Percentiles rank a stretch among this genome's conserved stretches.
Evolutionary conservation across 2,329 filamentous ascomycete genomes (phyloP).

Genomic region (Bipolaris victoriae): DNA sequence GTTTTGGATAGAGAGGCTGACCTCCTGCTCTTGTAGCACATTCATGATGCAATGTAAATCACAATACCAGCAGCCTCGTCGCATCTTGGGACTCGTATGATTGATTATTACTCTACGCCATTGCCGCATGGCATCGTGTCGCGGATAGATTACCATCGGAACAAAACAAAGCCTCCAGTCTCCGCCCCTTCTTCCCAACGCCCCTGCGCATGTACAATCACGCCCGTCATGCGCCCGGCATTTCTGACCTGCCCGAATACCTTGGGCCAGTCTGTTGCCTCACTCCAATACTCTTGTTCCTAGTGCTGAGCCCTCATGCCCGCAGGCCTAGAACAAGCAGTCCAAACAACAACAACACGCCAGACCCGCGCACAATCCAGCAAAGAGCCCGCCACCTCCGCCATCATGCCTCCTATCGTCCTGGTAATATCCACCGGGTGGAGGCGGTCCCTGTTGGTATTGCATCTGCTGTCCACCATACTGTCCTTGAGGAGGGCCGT

Average conservation of each 20-base stretch:
- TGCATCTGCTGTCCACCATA: conserved; percentile 44
- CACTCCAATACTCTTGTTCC: neutral
- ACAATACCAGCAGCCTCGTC: neutral
- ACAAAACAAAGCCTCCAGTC: conserved; percentile 14
- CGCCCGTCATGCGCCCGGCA: neutral
- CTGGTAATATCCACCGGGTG: conserved; percentile 49
- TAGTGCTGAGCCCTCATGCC: neutral
- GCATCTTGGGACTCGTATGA: neutral
- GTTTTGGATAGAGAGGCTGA: neutral
- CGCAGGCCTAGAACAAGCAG: conserved; percentile 52
- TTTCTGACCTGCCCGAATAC: neutral
- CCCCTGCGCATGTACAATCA: neutral
- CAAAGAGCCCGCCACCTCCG: conserved; percentile 49
- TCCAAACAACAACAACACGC: conserved; percentile 62
- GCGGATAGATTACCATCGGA: neutral
- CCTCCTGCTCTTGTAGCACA: neutral
- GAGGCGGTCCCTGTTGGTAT: conserved; percentile 42
- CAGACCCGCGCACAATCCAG: conserved; percentile 53
- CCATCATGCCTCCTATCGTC: conserved; percentile 38
- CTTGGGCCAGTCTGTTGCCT: neutral
- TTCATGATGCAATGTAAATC: neutral
- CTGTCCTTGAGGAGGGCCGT: conserved; percentile 32
- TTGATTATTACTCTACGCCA: neutral
- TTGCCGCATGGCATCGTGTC: neutral
- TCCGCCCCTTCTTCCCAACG: neutral